Conservation (phyloP, 2,329 filamentous ascomycete species). For the Aspergillus hortae region DNA sequence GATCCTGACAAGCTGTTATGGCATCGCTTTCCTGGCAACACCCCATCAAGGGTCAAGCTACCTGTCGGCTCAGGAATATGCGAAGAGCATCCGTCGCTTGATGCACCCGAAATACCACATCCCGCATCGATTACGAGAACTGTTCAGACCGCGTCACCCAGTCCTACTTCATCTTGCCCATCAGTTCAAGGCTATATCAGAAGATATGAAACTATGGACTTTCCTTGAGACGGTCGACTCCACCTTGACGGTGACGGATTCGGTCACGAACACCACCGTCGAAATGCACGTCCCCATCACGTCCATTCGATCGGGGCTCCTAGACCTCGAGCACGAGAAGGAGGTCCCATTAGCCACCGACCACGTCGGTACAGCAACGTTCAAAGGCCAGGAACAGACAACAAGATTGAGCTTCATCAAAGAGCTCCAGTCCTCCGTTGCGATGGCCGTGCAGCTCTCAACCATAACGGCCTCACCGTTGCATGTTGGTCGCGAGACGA, state of each 20-base stretch:
- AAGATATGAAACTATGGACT: conserved; percentile 60
- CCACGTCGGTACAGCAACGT: conserved; percentile 28
- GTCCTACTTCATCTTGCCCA: conserved; percentile 50
- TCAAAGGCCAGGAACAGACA: conserved; percentile 26
- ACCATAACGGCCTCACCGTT: conserved; percentile 43
- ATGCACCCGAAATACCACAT: conserved; percentile 52
- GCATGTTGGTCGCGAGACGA: conserved; percentile 51
- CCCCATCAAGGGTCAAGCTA: conserved; percentile 63
- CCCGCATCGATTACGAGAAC: conserved; percentile 49
- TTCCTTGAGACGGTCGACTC: conserved; percentile 63
- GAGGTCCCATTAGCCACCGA: conserved; percentile 30
- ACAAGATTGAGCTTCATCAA: conserved; percentile 26
- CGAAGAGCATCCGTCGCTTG: conserved; percentile 51
- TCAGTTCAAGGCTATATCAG: conserved; percentile 54
- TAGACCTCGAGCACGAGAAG: conserved; percentile 32
- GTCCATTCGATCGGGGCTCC: conserved; percentile 41
- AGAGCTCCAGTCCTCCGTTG: conserved; percentile 19
- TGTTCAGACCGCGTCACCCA: conserved; percentile 51
- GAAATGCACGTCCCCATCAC: conserved; percentile 59
- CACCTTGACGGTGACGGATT: conserved; percentile 45
- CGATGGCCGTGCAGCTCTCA: conserved; percentile 23
- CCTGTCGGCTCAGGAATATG: conserved; percentile 56
- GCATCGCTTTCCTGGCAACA: conserved; percentile 59
- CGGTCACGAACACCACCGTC: conserved; percentile 40
- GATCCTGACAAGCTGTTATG: conserved; percentile 57